Percentiles rank a stretch among this genome's conserved stretches.
Conservation (phyloP, 352 stramenopile species). For the Pythium brassicae region DNA sequence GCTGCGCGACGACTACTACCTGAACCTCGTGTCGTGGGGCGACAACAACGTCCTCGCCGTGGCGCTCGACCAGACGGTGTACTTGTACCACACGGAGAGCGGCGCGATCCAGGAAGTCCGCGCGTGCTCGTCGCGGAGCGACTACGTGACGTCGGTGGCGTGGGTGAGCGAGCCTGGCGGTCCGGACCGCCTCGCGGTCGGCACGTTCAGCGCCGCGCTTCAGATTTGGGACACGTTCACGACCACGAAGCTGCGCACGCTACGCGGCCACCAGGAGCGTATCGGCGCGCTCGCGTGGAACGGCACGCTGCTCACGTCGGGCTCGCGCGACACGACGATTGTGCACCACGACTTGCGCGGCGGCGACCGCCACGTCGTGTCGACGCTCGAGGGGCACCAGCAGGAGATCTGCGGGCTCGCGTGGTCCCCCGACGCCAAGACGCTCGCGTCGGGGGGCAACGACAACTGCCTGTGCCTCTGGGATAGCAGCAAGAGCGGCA, state of each 20-base stretch:
- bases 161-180: conserved; percentile 65
- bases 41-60: conserved; percentile 93
- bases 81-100: conserved; percentile 92
- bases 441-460: conserved; percentile 93
- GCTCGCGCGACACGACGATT: conserved; percentile 89
- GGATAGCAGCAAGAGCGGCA: conserved; percentile 54
- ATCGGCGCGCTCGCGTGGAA: conserved; percentile 94
- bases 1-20: conserved; percentile 96
- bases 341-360: conserved; percentile 51
- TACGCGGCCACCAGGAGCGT: conserved; percentile 87
- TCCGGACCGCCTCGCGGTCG: conserved; percentile 89
- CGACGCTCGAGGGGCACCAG: conserved; percentile 74
- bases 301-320: conserved; percentile 78
- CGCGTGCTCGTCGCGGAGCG: conserved; percentile 38
- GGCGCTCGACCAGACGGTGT: conserved; percentile 91
- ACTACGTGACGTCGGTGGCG: conserved; percentile 94
- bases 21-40: conserved; percentile 96
- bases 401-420: conserved; percentile 96
- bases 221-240: conserved; percentile 94
- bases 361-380: conserved; percentile 43
- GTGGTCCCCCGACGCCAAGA: conserved; percentile 92
- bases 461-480: conserved; percentile 95
- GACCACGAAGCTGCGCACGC: conserved; percentile 78
- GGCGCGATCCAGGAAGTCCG: conserved; percentile 90
- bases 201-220: conserved; percentile 84